Conservation (phyloP, 2,329 filamentous ascomycete species). For the Trichothecium roseum region DNA sequence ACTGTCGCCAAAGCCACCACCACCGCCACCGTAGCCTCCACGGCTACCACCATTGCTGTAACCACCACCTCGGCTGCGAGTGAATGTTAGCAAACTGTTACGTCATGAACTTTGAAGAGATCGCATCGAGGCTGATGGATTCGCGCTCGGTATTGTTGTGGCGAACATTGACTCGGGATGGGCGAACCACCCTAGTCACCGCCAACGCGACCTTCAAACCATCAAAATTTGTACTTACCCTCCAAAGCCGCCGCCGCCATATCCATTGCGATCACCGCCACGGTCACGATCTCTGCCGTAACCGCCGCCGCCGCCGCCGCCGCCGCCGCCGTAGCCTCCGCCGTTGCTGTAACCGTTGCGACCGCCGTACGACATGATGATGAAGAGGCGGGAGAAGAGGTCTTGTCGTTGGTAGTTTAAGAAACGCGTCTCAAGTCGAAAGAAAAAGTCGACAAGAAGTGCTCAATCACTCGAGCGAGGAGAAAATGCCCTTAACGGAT, state of each 20-base stretch:
- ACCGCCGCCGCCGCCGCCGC: conserved; percentile 23
- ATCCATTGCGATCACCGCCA: conserved; percentile 33
- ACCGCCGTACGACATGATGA: conserved; percentile 34
- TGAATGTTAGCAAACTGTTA: not conserved
- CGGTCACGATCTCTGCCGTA: conserved; percentile 40
- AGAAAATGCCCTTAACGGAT: not conserved
- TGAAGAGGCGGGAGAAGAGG: conserved; percentile 4
- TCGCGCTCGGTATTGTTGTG: not conserved
- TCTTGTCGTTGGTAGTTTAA: conserved; percentile 6
- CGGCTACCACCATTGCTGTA: conserved; percentile 25
- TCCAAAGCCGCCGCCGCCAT: conserved; percentile 22
- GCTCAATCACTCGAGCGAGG: conserved; percentile 1
- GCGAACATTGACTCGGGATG: not conserved
- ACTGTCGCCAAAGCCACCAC: conserved; percentile 24
- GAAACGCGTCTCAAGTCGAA: conserved; percentile 11
- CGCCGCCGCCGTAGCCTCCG: conserved; percentile 30
- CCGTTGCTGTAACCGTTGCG: conserved; percentile 19
- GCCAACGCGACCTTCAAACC: not conserved
- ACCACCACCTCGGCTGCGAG: conserved; percentile 36
- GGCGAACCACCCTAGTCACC: conserved; percentile 3
- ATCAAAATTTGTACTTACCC: conserved; percentile 21
- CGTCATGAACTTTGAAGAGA: not conserved
- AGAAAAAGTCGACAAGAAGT: conserved; percentile 7
- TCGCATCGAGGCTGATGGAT: not conserved
- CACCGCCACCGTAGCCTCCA: conserved; percentile 27